Evolutionary conservation across 192 early-diverging fungal species (phyloP), one percentile per base, ranked within the genome.

Genomic region (Backusella mclennaniae): DNA sequence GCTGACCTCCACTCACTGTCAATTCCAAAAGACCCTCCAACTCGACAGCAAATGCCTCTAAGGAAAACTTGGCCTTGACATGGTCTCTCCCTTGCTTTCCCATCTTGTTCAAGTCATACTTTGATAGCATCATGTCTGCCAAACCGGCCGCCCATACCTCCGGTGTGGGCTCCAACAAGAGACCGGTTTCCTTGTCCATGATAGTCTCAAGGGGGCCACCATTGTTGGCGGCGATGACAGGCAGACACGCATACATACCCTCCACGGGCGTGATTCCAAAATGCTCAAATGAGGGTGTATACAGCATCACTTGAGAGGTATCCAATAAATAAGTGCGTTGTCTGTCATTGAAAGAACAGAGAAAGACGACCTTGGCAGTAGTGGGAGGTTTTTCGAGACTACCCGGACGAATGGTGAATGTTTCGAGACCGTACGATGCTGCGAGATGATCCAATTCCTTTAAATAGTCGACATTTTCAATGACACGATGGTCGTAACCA

Each of bases 211-310:
- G 88, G 3, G 96, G 96, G 0, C 96, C 96, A 38, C 95, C 97
- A 71, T 83, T 92, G 80, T 96, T 92, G 35, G 85, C 88, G 0
- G 97, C 97, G 17, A 99, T 87, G 1, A 98, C 97, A 6, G 97
- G 97, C 15, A 94, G 81, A 35, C 87, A 79, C 70, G 89, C 89
- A 81, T 96, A 96, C 97, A 99, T 97, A 67, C 95, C 95, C 78
- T 99, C 97, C 0, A 99, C 88, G 2, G 97, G 97, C n/a, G 96
- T 95, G 67, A 99, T 99, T 0, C 97, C 97, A 77, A 99, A 95
- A 78, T 99, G 97, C 80, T 99, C 97, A 82, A 95, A 90, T 12
- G 89, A 88, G 15, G 97, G 97, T 35, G 97, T 99, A 82, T 99
- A 99, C 1, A 97, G 76, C 7, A 97, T 83, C 6, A 90, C 88